Base-by-base conservation (phyloP, 1,284 basidiomycete species). In the Leccinum huronense region DNA sequence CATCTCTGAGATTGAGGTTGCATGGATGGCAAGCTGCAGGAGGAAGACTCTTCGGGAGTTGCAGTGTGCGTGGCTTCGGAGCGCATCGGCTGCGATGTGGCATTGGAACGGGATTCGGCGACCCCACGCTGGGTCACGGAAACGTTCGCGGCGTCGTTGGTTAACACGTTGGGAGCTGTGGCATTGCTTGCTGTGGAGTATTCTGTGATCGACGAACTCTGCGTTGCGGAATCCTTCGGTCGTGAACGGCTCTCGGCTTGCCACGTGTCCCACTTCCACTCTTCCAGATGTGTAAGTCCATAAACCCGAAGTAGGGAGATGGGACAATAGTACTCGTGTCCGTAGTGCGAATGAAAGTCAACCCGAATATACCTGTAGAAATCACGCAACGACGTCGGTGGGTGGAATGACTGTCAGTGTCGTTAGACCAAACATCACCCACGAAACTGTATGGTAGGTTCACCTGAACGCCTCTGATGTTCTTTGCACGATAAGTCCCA, bases 241-340 rank as follows among this genome's bases (percentile, higher is more conserved):
- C 77, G 78, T 8, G 80, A 81, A 54, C 77, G 80, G 67, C 86
- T 87, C 71, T 89, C 87, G 5, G 79, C 80, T 70, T 90, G 64
- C 86, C 90, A 91, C 33, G 86, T 85, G 65, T 95, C 94, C 88
- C 93, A 91, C 70, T 97, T 94, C 86, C 91, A 98, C 69, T 97
- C 90, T 70, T 99, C 97, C 70, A 98, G 89, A 79, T 98, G 95
- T 11, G 96, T 98, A 67, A 98, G 87, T 3, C 97, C 97, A 70
- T 96, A 98, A 1, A 98, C 95, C 36, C 95, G 89, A 33, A 99
- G 83, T 1, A 98, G 85, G 1, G 93, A 96, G 23, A 99, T 83
- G 0, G 97, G 97, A 72, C 97, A 99, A 75, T 97, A 99, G 78
- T 91, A 98, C 77, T 99, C 97, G 71, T 87, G 91, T 19, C 95